phyloP scores from a whole-genome alignment of 139 green algal species.

The Microglena sp. region DNA sequence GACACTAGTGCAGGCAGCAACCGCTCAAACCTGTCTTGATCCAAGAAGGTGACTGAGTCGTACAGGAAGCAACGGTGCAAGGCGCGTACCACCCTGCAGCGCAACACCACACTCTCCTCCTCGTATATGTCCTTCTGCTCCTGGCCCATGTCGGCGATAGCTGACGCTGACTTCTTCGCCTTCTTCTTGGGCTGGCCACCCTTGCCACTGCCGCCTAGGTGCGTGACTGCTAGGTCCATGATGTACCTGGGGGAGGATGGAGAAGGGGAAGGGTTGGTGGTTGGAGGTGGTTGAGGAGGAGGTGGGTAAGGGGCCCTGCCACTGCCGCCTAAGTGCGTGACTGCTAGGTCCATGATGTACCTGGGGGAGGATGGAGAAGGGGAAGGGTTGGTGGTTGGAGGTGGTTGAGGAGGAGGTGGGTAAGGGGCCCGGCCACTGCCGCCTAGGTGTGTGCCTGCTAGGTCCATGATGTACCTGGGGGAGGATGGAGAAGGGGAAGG shows the following conservation, averaged over 20 bases:
- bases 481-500: too few species aligned
- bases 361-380: too few species aligned
- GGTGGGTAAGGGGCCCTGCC: too few species aligned
- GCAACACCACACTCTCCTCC: constrained; percentile 32
- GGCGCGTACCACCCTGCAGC: constrained; percentile 46
- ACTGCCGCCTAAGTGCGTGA: constrained; percentile 41
- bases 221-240: constrained; percentile 31
- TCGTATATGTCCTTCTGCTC: constrained; percentile 2
- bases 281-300: too few species aligned
- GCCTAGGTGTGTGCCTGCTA: constrained; percentile 33
- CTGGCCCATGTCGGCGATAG: too few species aligned
- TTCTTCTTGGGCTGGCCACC: constrained; percentile 35
- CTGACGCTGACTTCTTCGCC: too few species aligned
- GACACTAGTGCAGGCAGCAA: constrained; percentile 55
- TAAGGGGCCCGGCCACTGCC: too few species aligned
- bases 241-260: too few species aligned
- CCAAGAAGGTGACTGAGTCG: constrained; percentile 64
- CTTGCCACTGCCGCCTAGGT: constrained; percentile 27
- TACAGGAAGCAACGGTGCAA: constrained; percentile 79
- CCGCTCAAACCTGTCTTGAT: constrained; percentile 47
- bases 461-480: constrained; percentile 48
- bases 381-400: too few species aligned
- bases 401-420: too few species aligned
- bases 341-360: constrained; percentile 42
- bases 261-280: too few species aligned